Base-by-base conservation (phyloP, 2,329 filamentous ascomycete species). In the Aspergillus oerlinghausenensis region DNA sequence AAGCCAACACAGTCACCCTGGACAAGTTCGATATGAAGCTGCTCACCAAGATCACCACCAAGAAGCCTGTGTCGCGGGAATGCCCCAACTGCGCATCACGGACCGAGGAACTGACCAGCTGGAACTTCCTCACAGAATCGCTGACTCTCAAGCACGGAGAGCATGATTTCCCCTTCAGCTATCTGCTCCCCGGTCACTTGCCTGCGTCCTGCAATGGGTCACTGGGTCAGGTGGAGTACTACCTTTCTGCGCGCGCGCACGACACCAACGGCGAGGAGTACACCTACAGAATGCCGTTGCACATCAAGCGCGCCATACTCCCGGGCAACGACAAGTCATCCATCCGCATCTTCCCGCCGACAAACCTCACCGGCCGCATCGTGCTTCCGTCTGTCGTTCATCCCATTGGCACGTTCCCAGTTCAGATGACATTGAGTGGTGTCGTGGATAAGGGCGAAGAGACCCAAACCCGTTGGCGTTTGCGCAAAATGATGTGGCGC, bases 261-360 rank as follows among this genome's bases (percentile, higher is more conserved):
- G 81, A 83, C 10, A 78, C 85, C 38, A 82, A 81, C 52, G 82
- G 81, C 58, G 84, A 85, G 63, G 81, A 81, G 57, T 81, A 90
- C 68, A 84, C 81, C 64, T 84, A 90, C 67, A 82, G 84, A 60
- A 84, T 86, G 66, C 82, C 83, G 9, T 79, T 97, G 48, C 80
- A 86, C 55, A 83, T 97, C 64, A 88, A 88, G 77, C 89, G 93
- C 60, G 89, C 92, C 35, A 84, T 97, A 26, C 82, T 88, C 53
- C 85, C 90, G 2, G 89, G 91, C 50, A 81, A 84, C 53, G 91
- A 95, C 59, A 93, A 95, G 75, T 88, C 92, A 75, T 95, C 90
- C 17, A 87, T 96, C 60, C 90, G 93, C 68, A 89, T 97, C 69
- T 99, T 99, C 76, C 94, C 93, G 50, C 93, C 94, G 0, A 99